Evolutionary conservation across 441 rosid genomes (phyloP).

Genomic region (Brassica hybrid): DNA sequence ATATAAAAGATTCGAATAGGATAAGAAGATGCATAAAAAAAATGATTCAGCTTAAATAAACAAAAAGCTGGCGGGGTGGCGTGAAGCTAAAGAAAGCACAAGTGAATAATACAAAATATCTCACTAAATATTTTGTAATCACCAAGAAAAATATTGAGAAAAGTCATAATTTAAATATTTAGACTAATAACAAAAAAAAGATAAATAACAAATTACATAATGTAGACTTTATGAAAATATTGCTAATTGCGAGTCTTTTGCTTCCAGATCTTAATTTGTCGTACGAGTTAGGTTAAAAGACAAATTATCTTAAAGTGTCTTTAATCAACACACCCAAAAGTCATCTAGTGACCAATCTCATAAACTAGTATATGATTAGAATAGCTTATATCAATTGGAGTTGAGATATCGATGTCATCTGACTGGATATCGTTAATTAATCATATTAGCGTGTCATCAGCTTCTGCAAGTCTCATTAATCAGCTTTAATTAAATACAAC

Average conservation of each 20-base stretch:
- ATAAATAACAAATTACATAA: background rate
- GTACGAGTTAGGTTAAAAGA: background rate
- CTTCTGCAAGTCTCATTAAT: slow-evolving; percentile 15
- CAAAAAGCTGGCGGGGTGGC: slow-evolving; percentile 6
- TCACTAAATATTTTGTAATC: background rate
- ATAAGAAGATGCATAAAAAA: slow-evolving; percentile 8
- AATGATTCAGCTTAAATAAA: background rate
- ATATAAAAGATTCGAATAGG: slow-evolving; percentile 28
- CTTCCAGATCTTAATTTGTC: background rate
- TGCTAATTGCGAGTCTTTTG: background rate
- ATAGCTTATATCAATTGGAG: slow-evolving; percentile 14
- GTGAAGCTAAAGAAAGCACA: slow-evolving; percentile 31
- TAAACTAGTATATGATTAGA: background rate
- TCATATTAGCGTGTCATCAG: slow-evolving; percentile 15
- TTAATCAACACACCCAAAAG: slow-evolving; percentile 7
- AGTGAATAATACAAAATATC: slow-evolving; percentile 7
- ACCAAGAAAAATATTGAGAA: background rate
- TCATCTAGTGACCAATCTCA: background rate
- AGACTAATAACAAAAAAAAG: background rate
- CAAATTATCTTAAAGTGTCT: slow-evolving; percentile 11
- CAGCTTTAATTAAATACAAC: no score
- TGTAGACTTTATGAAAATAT: background rate
- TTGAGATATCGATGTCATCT: slow-evolving; percentile 43
- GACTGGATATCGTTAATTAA: slow-evolving; percentile 32
- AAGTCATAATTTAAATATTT: background rate